phyloP scores from a whole-genome alignment of 169 alveolate species.

The Plasmodium blacklocki region DNA sequence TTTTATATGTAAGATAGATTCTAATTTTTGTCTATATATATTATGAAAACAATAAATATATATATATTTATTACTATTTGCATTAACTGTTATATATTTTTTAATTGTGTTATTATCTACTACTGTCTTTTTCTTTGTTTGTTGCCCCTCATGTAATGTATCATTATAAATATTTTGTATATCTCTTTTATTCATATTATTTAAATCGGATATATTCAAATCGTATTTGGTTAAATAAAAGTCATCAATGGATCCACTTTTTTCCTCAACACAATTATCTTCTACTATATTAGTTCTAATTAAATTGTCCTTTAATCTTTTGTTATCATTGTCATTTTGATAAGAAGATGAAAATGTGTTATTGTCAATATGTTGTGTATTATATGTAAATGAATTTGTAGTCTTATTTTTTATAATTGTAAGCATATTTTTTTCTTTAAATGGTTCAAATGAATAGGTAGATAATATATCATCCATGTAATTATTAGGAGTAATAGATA shows the following conservation, averaged over 20 bases:
- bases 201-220: slow-evolving; percentile 29
- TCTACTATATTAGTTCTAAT: background rate
- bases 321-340: background rate
- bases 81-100: slow-evolving; percentile 50
- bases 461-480: slow-evolving; percentile 51
- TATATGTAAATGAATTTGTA: background rate
- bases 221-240: slow-evolving; percentile 59
- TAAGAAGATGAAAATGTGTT: background rate
- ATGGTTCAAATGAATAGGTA: slow-evolving; percentile 58
- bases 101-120: slow-evolving; percentile 6
- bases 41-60: slow-evolving; percentile 58
- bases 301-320: background rate
- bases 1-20: slow-evolving; percentile 39
- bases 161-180: slow-evolving; percentile 12
- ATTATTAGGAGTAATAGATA: slow-evolving; percentile 36
- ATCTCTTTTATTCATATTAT: background rate
- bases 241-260: slow-evolving; percentile 34
- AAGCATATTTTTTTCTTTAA: slow-evolving; percentile 34
- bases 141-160: background rate
- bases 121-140: background rate
- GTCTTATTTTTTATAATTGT: slow-evolving; percentile 6
- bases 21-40: slow-evolving; percentile 16
- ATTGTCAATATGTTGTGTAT: background rate
- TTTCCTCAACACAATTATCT: background rate
- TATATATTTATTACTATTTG: slow-evolving; percentile 26